Evolutionary conservation across 2,329 filamentous ascomycete genomes (phyloP), one percentile per base, ranked within the genome.

Genomic region (Epichloe festucae): DNA sequence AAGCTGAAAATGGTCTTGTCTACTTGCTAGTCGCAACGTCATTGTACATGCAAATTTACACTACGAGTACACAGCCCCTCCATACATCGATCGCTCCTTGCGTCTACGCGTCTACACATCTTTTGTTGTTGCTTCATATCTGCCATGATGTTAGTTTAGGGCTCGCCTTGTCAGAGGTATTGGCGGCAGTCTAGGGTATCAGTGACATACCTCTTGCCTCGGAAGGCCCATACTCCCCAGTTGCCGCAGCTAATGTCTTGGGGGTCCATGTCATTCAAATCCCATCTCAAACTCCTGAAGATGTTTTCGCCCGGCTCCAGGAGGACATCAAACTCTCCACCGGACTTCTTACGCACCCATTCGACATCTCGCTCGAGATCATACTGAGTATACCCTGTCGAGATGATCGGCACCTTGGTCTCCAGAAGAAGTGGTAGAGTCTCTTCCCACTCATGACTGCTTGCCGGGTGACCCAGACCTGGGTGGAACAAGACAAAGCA

Each of bases 401-500:
- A 89, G 57, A 98, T 81, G 58, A 98, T 87, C 1, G 93, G 93
- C 1, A 93, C 83, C 70, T 98, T 98, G 3, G 94, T 98, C 71
- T 96, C 90, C 19, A 98, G 75, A 31, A 98, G 77, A 61, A 89
- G 76, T 2, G 93, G 93, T 7, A 98, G 70, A 0, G 93, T 97
- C 60, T 91, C 84, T 53, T 85, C 79, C 93, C 94, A 98, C 67
- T 98, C 93, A 62, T 95, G 87, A 49, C 87, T 87, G 63, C 85
- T 91, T 14, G 90, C 89, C 0, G 94, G 90, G 67, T 98, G 93
- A 12, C 93, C 94, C 17, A 98, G 78, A 8, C 94, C 94, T 0
- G 94, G 94, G 63, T 98, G 94, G 76, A 97, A 98, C 49, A 96
- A 78, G 62, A 98, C 83, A 64, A 98, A 95, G 68, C 87, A 93